These are phyloP conservation scores for Coccomyxa sp. DNA, from an alignment of 139 green algal genomes.

Conservation along the genomic window DNA sequence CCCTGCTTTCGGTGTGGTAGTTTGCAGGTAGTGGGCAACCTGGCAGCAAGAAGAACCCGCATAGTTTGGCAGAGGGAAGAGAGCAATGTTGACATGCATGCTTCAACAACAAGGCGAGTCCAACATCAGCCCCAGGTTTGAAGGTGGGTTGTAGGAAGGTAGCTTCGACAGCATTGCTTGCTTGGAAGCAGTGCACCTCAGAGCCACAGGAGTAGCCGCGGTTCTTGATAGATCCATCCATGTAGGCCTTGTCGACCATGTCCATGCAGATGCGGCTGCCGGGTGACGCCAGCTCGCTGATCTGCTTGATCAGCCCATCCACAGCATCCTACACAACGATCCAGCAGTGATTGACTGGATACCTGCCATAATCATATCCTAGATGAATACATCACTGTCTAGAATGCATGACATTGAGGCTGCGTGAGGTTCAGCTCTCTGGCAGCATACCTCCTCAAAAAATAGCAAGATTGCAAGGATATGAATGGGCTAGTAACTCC, in stretches of 20 bases:
- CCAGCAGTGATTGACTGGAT: no score
- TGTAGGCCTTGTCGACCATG: constrained; percentile 38
- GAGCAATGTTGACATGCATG: neutral
- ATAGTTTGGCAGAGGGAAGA: no score
- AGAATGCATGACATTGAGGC: no score
- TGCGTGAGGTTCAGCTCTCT: no score
- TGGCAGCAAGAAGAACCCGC: neutral
- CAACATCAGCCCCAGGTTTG: neutral
- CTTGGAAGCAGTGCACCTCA: constrained; percentile 16
- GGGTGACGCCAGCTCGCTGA: constrained; percentile 27
- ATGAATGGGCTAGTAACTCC: no score
- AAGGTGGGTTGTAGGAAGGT: neutral
- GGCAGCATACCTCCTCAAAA: no score
- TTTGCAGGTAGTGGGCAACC: neutral
- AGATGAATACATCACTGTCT: no score
- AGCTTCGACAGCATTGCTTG: neutral
- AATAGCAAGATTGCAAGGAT: no score
- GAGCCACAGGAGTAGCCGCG: constrained; percentile 30
- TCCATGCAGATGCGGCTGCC: constrained; percentile 56
- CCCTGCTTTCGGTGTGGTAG: neutral
- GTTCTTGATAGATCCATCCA: constrained; percentile 28
- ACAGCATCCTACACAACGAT: constrained; percentile 16
- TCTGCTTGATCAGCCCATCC: constrained; percentile 21
- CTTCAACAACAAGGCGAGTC: neutral
- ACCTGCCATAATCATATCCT: no score